phyloP scores from a whole-genome alignment of 2,329 filamentous ascomycete genomes.

The Canariomyces notabilis region DNA sequence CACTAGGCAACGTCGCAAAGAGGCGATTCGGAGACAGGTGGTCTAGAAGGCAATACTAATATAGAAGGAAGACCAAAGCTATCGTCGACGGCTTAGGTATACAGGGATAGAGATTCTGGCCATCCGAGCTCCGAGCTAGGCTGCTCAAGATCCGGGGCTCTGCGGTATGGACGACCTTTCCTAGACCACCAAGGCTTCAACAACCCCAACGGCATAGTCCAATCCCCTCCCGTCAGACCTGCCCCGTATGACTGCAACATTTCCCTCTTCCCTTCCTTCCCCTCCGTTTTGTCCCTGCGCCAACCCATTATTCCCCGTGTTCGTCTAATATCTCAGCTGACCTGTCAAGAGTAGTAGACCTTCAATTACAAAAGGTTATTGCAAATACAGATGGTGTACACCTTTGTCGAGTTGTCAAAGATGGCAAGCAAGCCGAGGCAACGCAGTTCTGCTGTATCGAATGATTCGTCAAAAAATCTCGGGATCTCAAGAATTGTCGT shows the following conservation, averaged over 20 bases:
- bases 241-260: conserved; percentile 3
- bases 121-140: neutral
- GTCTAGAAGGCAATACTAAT: conserved; percentile 10
- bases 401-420: conserved; percentile 20
- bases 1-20: neutral
- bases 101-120: conserved; percentile 9
- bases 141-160: conserved; percentile 15
- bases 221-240: conserved; percentile 18
- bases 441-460: conserved; percentile 1
- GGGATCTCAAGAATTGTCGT: neutral
- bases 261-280: neutral
- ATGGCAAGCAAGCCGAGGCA: conserved; percentile 19
- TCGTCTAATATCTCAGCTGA: conserved; percentile 15
- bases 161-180: conserved; percentile 23
- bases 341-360: conserved; percentile 18
- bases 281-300: too few relatives aligned
- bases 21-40: too few relatives aligned
- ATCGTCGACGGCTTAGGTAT: conserved; percentile 12
- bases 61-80: conserved; percentile 14
- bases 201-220: conserved; percentile 24
- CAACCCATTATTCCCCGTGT: too few relatives aligned
- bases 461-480: conserved; percentile 6
- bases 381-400: conserved; percentile 21
- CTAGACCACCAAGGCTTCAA: conserved; percentile 25
- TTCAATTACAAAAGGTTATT: conserved; percentile 19